Conservation (phyloP, 306 rosid species). For the Quercus agrifolia region DNA sequence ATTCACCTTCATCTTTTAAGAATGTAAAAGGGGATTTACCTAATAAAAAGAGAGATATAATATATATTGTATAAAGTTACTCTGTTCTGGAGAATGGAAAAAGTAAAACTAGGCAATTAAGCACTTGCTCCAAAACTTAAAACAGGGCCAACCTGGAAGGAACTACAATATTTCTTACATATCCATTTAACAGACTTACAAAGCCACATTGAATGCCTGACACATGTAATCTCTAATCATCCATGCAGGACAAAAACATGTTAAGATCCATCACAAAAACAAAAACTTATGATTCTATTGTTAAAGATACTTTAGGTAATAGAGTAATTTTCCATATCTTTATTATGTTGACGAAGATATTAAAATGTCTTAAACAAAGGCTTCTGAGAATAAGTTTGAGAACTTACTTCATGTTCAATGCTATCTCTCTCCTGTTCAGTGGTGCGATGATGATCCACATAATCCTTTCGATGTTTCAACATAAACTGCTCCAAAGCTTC, state of each 20-base stretch:
- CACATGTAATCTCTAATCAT: neutral
- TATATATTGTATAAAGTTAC: neutral
- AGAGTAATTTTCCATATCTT: slow-evolving; percentile 8
- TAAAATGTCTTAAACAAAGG: slow-evolving; percentile 18
- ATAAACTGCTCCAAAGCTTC: slow-evolving; percentile 74
- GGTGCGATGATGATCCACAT: slow-evolving; percentile 84
- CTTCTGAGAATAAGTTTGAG: slow-evolving; percentile 2
- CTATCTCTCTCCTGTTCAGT: slow-evolving; percentile 93
- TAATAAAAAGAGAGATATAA: neutral
- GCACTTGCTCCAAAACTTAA: neutral
- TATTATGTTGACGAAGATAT: neutral
- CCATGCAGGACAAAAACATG: neutral
- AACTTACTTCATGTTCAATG: slow-evolving; percentile 94
- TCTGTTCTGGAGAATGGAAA: neutral
- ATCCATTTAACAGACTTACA: neutral
- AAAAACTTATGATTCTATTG: neutral
- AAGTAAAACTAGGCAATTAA: neutral
- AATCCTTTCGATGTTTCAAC: slow-evolving; percentile 88
- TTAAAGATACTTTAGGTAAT: neutral
- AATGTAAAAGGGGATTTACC: neutral
- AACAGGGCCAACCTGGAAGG: neutral
- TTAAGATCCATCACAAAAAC: neutral
- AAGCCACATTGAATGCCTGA: neutral
- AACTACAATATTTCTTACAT: neutral
- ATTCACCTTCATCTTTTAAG: slow-evolving; percentile 7